These are phyloP conservation scores for Apophysomyces sp. DNA, from an alignment of 371 early-diverging fungal species.

Conservation along the genomic window DNA sequence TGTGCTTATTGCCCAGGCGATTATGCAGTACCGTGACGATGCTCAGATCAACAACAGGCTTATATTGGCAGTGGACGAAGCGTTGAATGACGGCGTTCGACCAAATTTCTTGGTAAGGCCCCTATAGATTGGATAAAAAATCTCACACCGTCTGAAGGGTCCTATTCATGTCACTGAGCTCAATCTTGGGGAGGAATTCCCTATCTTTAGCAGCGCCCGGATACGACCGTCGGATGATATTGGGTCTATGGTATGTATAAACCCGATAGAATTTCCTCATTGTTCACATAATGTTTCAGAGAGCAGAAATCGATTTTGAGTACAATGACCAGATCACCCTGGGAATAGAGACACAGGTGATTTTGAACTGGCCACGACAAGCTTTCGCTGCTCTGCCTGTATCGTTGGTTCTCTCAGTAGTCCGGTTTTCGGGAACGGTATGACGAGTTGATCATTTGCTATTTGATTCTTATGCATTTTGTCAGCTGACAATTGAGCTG, in stretches of 20 bases:
- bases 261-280: neutral
- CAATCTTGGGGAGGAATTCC: conserved; percentile 88
- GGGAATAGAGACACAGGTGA: conserved; percentile 79
- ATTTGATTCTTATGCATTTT: neutral
- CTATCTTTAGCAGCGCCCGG: conserved; percentile 71
- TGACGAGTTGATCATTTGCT: conserved; percentile 6
- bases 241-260: conserved; percentile 62
- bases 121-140: neutral
- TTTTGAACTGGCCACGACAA: conserved; percentile 89
- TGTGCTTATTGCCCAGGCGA: conserved; percentile 83
- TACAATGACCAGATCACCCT: conserved; percentile 78
- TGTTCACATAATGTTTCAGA: conserved; percentile 22
- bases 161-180: conserved; percentile 86
- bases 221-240: conserved; percentile 72
- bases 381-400: conserved; percentile 90
- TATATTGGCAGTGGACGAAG: conserved; percentile 71
- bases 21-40: conserved; percentile 82
- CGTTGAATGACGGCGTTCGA: conserved; percentile 76
- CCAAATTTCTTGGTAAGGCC: conserved; percentile 76
- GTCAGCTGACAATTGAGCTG: conserved; percentile 43
- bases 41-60: conserved; percentile 74
- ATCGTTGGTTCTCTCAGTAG: conserved; percentile 77
- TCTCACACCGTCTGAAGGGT: conserved; percentile 48
- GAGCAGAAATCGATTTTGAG: conserved; percentile 80
- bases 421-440: conserved; percentile 88